These are phyloP conservation scores for Salix brachista DNA, from an alignment of 345 rosid species.

Conservation along the genomic window DNA sequence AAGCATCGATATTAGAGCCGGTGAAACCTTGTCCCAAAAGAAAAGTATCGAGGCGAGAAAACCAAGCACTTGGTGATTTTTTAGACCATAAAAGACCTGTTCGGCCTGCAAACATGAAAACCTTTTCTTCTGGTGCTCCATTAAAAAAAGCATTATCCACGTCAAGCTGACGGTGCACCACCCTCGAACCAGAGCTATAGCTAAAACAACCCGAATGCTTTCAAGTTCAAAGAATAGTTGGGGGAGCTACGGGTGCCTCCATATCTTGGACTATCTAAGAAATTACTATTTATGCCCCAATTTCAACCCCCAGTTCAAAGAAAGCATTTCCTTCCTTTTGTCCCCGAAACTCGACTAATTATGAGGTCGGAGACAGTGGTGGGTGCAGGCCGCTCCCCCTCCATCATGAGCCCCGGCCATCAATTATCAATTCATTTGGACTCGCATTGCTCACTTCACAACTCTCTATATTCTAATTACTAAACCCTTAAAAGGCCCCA, in stretches of 20 bases:
- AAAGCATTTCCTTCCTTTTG: neutral
- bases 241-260: neutral
- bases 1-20: too few species aligned
- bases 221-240: neutral
- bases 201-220: neutral
- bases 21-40: too few species aligned
- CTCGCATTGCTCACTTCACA: neutral
- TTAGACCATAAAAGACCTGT: too few species aligned
- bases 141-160: too few species aligned
- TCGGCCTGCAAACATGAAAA: too few species aligned
- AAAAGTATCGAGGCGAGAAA: too few species aligned
- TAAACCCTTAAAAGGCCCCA: neutral
- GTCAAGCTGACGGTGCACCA: too few species aligned
- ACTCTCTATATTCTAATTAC: neutral
- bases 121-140: too few species aligned
- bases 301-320: neutral
- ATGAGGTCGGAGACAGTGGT: conserved; percentile 2
- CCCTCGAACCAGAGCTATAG: too few species aligned
- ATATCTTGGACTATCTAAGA: neutral
- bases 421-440: neutral
- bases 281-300: neutral
- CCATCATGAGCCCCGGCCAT: neutral
- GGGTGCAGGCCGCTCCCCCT: conserved; percentile 2
- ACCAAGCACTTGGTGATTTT: too few species aligned
- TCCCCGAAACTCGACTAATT: too few species aligned